Base-by-base conservation (phyloP, 2,329 filamentous ascomycete genomes). In the Taxawa tesnikishii region DNA sequence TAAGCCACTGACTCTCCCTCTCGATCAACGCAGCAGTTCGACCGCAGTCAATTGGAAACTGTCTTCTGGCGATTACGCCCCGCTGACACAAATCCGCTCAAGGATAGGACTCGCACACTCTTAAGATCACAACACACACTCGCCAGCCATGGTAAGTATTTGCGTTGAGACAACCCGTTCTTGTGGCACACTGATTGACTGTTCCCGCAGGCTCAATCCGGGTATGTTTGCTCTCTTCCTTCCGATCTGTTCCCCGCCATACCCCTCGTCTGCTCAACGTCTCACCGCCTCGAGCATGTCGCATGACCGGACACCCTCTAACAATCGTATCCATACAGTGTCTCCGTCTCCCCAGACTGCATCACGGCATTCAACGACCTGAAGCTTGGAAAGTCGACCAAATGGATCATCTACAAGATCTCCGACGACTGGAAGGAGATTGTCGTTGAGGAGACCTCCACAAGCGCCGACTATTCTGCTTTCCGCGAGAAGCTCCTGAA, bases 341-440 rank as follows among this genome's bases (percentile, higher is more conserved):
- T 80, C 48, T 68, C 69, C 55, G 75, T 85, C 50, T 63, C 70
- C 44, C 69, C 73, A 54, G 79, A 87, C 38, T 85, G 80, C 71
- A 73, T 70, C 48, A 50, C 50, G 36, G 56, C 58, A 43, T 88
- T 79, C 72, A 84, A 87, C 61, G 78, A 87, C 47, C 72, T 88
- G 45, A 88, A 88, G 74, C 75, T 85, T 48, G 68, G 63, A 62
- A 85, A 85, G 67, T 69, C 75, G 67, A 52, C 56, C 48, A 87
- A 84, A 65, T 92, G 73, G 71, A 79, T 90, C 65, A 75, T 90
- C 69, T 88, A 73, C 77, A 84, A 85, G 71, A 75, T 90, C 56
- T 79, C 76, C 44, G 80, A 87, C 61, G 72, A 85, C 67, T 75
- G 76, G 70, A 83, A 79, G 63, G 62, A 83, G 63, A 84, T 90